These are phyloP conservation scores for Gossypioides kirkii DNA, from an alignment of 345 rosid genomes.

Conservation along the genomic window DNA sequence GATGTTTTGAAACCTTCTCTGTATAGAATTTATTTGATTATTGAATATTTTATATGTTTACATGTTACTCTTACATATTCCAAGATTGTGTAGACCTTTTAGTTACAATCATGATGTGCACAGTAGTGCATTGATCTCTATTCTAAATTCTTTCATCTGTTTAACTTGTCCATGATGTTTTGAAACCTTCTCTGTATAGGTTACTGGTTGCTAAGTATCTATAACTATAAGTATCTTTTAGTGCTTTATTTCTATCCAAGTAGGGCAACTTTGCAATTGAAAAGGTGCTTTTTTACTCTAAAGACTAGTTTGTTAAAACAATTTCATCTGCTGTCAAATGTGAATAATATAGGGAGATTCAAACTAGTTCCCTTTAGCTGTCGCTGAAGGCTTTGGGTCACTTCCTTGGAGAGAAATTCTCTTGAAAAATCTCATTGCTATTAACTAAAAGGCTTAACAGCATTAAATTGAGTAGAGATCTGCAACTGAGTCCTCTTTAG, in stretches of 20 bases:
- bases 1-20: not conserved
- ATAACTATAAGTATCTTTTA: not conserved
- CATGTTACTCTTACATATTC: not conserved
- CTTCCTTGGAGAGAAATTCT: not conserved
- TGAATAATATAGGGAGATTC: not conserved
- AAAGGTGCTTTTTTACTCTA: not conserved
- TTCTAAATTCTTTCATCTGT: not conserved
- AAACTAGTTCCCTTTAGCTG: not conserved
- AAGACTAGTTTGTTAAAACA: not conserved
- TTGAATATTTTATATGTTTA: not conserved
- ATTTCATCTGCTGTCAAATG: not conserved
- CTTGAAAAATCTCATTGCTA: not conserved
- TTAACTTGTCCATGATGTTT: not conserved
- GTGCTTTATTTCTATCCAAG: not conserved
- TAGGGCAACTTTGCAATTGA: not conserved
- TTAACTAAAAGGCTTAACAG: too few species aligned
- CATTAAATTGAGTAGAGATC: not conserved
- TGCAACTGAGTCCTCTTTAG: not conserved
- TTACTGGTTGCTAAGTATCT: not conserved
- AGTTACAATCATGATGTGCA: not conserved
- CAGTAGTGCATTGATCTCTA: not conserved
- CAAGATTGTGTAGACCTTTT: not conserved
- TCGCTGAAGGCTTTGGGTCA: not conserved
- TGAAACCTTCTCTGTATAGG: not conserved
- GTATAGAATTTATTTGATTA: too few species aligned